Base-by-base conservation (phyloP, 345 rosid genomes). In the Bruguiera sexangula region DNA sequence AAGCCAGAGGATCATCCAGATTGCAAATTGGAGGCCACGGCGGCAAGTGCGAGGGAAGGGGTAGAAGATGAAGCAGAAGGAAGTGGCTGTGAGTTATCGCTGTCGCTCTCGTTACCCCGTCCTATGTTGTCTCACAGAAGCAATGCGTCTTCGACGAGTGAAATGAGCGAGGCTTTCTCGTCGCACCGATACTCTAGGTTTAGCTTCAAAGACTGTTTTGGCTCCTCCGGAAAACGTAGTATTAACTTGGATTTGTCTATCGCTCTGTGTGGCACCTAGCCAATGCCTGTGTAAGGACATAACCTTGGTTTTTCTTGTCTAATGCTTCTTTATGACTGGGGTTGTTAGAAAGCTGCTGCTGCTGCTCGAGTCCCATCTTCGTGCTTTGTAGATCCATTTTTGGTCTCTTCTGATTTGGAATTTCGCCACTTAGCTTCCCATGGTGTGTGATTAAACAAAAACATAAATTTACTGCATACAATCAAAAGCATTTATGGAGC, bases 231-330 rank as follows among this genome's bases (percentile, higher is more conserved):
- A 20, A 75, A 75, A 60, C 69, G 54, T 43, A 80, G 72, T 54
- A 70, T 88, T 8, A 86, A 88, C 67, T 78, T 92, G 32, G 92
- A 90, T 53, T 83, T 92, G 0, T 88, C 96, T 6, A 85, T 88
- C 69, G 89, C 96, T 59, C 95, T 89, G n/a, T 85, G 91, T 55
- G 88, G 91, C 16, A 13, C 50, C 50, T 57, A 75, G 76, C 36
- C 63, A 39, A 65, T 53, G 56, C 16, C 34, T 1, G 1, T 18
- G 60, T 6, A 67, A 60, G 51, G 50, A 50, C 50, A 57, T 20
- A 6, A 65, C 26, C 30, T 27, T 27, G 29, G 29, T 27, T 27
- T 1, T 3, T 22, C 61, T 60, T 26, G 29, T 8, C 37, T 34
- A 8, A 8, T 7, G 37, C 37, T 34, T 34, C 37, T 34, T 34